phyloP scores from a whole-genome alignment of 768 basidiomycete genomes.

The Lyophyllum shimeji region DNA sequence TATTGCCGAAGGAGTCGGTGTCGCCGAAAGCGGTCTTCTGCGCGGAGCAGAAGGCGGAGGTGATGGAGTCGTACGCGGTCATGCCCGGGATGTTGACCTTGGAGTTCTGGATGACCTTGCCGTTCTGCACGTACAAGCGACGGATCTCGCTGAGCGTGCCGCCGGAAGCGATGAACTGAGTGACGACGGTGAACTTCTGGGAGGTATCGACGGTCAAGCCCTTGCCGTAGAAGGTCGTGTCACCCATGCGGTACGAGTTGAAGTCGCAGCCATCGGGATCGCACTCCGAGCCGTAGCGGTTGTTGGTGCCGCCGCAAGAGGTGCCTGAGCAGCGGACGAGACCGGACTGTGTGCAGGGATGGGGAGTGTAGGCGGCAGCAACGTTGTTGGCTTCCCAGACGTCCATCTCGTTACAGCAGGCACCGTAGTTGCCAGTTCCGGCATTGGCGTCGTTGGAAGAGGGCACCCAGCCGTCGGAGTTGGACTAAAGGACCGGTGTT shows the following conservation, averaged over 20 bases:
- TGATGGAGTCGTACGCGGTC: constrained; percentile 42
- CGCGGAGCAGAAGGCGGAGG: constrained; percentile 43
- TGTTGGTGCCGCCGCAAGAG: constrained; percentile 35
- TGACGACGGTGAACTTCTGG: constrained; percentile 54
- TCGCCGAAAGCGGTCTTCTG: constrained; percentile 51
- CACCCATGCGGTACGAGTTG: constrained; percentile 61
- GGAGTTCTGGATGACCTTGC: constrained; percentile 51
- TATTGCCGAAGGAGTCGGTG: constrained; percentile 39
- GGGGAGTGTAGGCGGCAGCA: constrained; percentile 54
- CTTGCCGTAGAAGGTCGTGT: constrained; percentile 44
- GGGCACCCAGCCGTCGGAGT: constrained; percentile 41
- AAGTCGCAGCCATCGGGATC: constrained; percentile 61
- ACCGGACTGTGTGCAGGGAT: constrained; percentile 42
- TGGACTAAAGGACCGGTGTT: constrained; percentile 33
- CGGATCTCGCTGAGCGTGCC: constrained; percentile 52
- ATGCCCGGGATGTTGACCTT: constrained; percentile 44
- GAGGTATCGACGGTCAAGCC: constrained; percentile 50
- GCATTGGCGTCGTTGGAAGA: constrained; percentile 41
- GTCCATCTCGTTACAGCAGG: constrained; percentile 61
- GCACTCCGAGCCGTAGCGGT: constrained; percentile 45
- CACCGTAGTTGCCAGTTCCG: constrained; percentile 43
- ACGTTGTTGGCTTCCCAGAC: constrained; percentile 59
- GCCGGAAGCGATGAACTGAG: constrained; percentile 53
- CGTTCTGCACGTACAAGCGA: constrained; percentile 55
- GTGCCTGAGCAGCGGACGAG: constrained; percentile 43